A percentile compares a stretch with the other conserved stretches of the same genome.
Evolutionary conservation across 2,329 filamentous ascomycete species (phyloP).

Genomic region (Ceratocystis cacaofunesta): DNA sequence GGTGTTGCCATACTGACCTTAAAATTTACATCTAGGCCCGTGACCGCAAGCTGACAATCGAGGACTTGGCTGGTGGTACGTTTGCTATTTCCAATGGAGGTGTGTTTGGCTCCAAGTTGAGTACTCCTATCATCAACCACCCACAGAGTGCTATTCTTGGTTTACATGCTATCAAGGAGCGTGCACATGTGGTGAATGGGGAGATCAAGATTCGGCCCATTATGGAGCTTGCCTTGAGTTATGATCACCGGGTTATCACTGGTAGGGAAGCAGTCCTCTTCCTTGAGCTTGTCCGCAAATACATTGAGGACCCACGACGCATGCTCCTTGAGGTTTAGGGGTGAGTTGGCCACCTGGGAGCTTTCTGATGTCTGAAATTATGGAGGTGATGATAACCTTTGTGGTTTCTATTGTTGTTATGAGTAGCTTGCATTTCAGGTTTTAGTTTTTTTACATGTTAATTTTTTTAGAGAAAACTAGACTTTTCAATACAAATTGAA

Average conservation of each 20-base stretch:
- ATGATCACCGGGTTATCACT: conserved; percentile 91
- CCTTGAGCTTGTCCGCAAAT: conserved; percentile 93
- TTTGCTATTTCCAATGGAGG: conserved; percentile 97
- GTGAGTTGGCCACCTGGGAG: background rate
- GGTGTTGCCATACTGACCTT: conserved; percentile 11
- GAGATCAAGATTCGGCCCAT: conserved; percentile 95
- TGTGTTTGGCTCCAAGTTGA: conserved; percentile 93
- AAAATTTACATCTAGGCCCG: conserved; percentile 47
- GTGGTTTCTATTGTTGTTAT: background rate
- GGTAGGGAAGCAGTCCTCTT: conserved; percentile 93
- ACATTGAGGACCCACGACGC: conserved; percentile 83
- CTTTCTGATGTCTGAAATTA: background rate
- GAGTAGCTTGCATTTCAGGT: background rate
- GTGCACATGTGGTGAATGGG: conserved; percentile 75
- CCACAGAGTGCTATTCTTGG: conserved; percentile 86
- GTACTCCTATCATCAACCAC: conserved; percentile 95
- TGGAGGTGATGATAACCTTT: background rate
- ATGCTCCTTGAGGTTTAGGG: conserved; percentile 50
- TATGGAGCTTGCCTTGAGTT: conserved; percentile 98
- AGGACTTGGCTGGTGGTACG: conserved; percentile 96
- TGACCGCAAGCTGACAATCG: conserved; percentile 91
- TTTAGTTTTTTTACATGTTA: background rate
- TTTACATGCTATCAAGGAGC: conserved; percentile 92
- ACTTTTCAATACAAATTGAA: too few relatives aligned
- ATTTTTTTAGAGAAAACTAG: background rate